Conservation (phyloP, 768 basidiomycete genomes). For the Xerocomellus amylosporus region DNA sequence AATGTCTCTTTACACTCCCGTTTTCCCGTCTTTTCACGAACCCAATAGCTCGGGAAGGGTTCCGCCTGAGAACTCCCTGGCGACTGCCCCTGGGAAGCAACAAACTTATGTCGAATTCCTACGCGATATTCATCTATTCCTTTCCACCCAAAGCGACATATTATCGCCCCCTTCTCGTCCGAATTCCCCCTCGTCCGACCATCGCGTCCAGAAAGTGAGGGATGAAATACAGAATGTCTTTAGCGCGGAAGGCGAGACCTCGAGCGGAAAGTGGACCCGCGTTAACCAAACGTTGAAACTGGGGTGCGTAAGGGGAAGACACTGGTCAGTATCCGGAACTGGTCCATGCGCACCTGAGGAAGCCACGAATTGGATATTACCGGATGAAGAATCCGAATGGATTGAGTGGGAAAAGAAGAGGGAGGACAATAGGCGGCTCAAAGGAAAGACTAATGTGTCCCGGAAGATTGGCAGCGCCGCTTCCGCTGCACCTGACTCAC, state of each 20-base stretch:
- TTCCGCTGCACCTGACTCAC: slow-evolving; percentile 6
- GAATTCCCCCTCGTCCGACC: slow-evolving; percentile 29
- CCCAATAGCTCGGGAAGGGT: slow-evolving; percentile 3
- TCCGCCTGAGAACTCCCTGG: neutral
- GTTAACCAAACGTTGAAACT: slow-evolving; percentile 40
- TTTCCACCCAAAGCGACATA: slow-evolving; percentile 31
- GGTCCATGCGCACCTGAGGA: slow-evolving; percentile 24
- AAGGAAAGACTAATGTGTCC: slow-evolving; percentile 13
- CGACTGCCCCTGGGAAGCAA: slow-evolving; percentile 4
- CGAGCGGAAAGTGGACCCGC: slow-evolving; percentile 47
- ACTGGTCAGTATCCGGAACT: slow-evolving; percentile 24
- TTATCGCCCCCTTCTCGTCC: slow-evolving; percentile 37
- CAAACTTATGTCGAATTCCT: slow-evolving; percentile 25
- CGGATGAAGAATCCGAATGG: slow-evolving; percentile 51
- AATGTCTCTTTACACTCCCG: slow-evolving; percentile 37
- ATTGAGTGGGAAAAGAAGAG: slow-evolving; percentile 41
- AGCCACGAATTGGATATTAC: slow-evolving; percentile 36
- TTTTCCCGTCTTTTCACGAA: slow-evolving; percentile 29
- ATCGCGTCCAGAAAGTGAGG: slow-evolving; percentile 32
- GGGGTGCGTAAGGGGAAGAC: slow-evolving; percentile 38
- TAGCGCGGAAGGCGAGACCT: slow-evolving; percentile 35
- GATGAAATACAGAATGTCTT: slow-evolving; percentile 37
- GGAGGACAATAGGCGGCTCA: slow-evolving; percentile 18
- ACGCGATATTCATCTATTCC: slow-evolving; percentile 33
- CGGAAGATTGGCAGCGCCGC: slow-evolving; percentile 1